A percentile compares a stretch with the other conserved stretches of the same genome.
phyloP scores from a whole-genome alignment of 73 alveolate species.

The Blepharisma japonicum region DNA sequence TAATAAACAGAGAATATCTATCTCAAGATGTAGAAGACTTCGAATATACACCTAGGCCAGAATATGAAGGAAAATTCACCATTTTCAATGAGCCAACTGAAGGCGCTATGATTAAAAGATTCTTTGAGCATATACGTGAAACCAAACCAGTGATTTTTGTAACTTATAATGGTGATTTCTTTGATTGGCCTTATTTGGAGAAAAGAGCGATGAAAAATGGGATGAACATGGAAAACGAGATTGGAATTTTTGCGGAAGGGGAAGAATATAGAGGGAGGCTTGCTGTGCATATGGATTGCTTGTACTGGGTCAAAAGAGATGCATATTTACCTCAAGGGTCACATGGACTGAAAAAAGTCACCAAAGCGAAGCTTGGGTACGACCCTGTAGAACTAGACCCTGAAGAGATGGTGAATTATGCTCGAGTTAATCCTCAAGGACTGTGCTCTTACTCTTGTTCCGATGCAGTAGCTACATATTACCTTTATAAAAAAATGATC shows the following conservation, averaged over 20 bases:
- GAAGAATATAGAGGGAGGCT: conserved; percentile 80
- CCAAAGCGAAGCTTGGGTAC: conserved; percentile 97
- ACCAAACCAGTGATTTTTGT: conserved; percentile 58
- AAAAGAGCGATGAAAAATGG: conserved; percentile 80
- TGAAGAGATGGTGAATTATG: conserved; percentile 97
- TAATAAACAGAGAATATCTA: conserved; percentile 86
- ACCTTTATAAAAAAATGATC: conserved; percentile 95
- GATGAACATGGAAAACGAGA: conserved; percentile 84
- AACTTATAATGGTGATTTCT: conserved; percentile 98
- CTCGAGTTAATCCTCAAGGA: conserved; percentile 93
- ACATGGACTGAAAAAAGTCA: conserved; percentile 98
- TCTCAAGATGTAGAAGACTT: conserved; percentile 91
- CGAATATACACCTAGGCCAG: conserved; percentile 97
- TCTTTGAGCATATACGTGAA: conserved; percentile 83
- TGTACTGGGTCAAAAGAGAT: conserved; percentile 99
- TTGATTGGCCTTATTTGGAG: conserved; percentile 97
- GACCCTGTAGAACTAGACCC: conserved; percentile 99
- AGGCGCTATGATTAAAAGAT: conserved; percentile 68
- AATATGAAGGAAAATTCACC: conserved; percentile 84
- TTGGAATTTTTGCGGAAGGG: conserved; percentile 78
- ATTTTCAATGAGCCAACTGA: conserved; percentile 85
- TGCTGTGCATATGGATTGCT: conserved; percentile 97
- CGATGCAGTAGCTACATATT: conserved; percentile 99
- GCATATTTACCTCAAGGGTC: conserved; percentile 97
- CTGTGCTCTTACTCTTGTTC: conserved; percentile 99